Evolutionary conservation across 495 filamentous ascomycete species (phyloP).

Genomic region (Daldinia caldariorum): DNA sequence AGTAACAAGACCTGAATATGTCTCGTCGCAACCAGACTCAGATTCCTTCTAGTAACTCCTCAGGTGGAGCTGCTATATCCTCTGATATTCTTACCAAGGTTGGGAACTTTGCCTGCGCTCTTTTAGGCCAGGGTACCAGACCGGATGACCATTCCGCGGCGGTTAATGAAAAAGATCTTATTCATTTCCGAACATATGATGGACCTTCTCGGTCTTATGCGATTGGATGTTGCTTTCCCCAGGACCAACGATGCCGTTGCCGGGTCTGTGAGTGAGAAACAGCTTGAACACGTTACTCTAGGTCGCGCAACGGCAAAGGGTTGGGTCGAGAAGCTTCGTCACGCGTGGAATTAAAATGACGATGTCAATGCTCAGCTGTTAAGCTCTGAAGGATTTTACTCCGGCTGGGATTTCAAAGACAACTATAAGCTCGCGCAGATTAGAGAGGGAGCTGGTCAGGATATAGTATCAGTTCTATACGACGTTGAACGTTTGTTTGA

Average conservation of each 20-base stretch:
- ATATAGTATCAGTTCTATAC: not conserved
- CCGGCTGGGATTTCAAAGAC: not conserved
- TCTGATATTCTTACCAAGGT: not conserved
- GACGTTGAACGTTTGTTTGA: not conserved
- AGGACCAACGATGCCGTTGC: not conserved
- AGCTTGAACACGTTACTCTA: not conserved
- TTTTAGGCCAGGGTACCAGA: not conserved
- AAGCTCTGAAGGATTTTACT: not conserved
- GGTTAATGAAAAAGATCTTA: not conserved
- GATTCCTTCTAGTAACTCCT: not conserved
- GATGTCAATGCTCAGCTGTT: not conserved
- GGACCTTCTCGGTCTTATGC: not conserved
- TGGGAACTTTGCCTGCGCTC: not conserved
- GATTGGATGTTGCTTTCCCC: not conserved
- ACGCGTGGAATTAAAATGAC: not conserved
- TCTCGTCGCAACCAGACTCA: not conserved
- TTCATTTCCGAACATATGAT: not conserved
- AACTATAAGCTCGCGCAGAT: not conserved
- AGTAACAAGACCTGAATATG: not conserved
- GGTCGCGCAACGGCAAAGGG: not conserved
- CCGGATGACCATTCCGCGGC: not conserved
- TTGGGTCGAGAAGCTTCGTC: not conserved
- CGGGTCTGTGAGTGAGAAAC: not conserved
- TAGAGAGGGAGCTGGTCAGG: not conserved
- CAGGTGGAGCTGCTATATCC: no score